Evolutionary conservation across 306 rosid genomes (phyloP).

Genomic region (Dryas octopetala): DNA sequence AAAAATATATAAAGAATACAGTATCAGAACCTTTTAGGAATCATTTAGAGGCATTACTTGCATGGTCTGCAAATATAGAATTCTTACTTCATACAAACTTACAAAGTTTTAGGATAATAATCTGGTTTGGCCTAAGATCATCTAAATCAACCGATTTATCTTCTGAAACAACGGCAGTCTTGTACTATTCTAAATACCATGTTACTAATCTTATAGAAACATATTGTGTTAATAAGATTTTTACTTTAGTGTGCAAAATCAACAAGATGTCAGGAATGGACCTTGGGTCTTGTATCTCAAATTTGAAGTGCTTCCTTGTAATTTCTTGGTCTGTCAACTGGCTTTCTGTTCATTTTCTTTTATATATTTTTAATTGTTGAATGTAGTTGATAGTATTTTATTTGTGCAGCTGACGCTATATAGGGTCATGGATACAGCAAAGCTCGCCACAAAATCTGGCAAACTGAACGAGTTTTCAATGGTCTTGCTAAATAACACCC

Average conservation of each 20-base stretch:
- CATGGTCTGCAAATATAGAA: not conserved
- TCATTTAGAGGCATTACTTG: too few species aligned
- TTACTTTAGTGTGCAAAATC: not conserved
- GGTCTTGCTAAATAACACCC: conserved; percentile 94
- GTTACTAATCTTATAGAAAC: not conserved
- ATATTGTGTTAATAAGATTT: not conserved
- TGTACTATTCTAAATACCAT: not conserved
- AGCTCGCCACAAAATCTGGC: conserved; percentile 83
- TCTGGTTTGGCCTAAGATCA: not conserved
- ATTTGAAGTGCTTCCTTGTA: not conserved
- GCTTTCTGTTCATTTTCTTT: not conserved
- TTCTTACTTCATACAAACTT: not conserved
- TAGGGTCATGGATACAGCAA: conserved; percentile 94
- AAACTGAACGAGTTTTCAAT: conserved; percentile 90
- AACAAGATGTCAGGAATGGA: not conserved
- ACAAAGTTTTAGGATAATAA: too few species aligned
- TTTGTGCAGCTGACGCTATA: conserved; percentile 79
- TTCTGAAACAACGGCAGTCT: not conserved
- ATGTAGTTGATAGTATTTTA: conserved; percentile 33
- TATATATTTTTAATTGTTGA: conserved; percentile 12
- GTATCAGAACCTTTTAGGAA: not conserved
- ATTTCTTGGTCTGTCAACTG: not conserved
- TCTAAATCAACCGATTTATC: not conserved
- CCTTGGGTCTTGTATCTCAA: not conserved
- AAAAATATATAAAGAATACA: not conserved